Conservation (phyloP, 257 asterid genomes). For the Solanum stenotomum region DNA sequence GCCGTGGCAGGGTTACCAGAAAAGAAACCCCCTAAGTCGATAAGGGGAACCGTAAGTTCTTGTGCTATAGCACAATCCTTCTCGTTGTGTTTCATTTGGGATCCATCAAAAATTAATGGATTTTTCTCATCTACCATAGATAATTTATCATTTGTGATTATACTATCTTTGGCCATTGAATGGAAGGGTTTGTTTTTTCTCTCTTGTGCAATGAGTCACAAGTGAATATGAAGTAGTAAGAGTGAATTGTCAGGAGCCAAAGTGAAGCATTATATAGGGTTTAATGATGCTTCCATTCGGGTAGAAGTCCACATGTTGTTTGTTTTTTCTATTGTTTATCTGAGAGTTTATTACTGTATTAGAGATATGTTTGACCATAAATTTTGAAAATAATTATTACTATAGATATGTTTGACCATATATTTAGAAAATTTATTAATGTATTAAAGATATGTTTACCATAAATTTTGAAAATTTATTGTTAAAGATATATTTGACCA, state of each 20-base stretch:
- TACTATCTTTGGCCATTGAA: slow-evolving; percentile 50
- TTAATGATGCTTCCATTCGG: background rate
- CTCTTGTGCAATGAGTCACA: background rate
- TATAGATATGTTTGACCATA: too few species aligned
- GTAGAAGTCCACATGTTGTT: slow-evolving; percentile 14
- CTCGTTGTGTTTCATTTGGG: slow-evolving; percentile 20
- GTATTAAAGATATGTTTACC: too few species aligned
- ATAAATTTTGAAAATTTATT: too few species aligned
- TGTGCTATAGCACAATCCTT: slow-evolving; percentile 3
- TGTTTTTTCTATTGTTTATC: background rate
- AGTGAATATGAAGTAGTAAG: background rate
- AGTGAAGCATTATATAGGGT: slow-evolving; percentile 1
- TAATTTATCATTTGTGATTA: slow-evolving; percentile 14
- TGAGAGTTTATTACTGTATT: background rate
- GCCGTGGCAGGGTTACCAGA: slow-evolving; percentile 46
- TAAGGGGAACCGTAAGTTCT: slow-evolving; percentile 45
- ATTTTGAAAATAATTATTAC: too few species aligned
- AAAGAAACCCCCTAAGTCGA: slow-evolving; percentile 59
- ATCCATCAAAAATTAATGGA: slow-evolving; percentile 35
- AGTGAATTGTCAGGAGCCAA: background rate
- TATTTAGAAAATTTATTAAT: too few species aligned
- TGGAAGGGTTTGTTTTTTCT: background rate
- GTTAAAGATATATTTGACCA: too few species aligned
- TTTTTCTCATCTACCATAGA: background rate
- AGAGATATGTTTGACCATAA: background rate